phyloP scores from a whole-genome alignment of 2,329 filamentous ascomycete species.

The Neofusicoccum sp. region DNA sequence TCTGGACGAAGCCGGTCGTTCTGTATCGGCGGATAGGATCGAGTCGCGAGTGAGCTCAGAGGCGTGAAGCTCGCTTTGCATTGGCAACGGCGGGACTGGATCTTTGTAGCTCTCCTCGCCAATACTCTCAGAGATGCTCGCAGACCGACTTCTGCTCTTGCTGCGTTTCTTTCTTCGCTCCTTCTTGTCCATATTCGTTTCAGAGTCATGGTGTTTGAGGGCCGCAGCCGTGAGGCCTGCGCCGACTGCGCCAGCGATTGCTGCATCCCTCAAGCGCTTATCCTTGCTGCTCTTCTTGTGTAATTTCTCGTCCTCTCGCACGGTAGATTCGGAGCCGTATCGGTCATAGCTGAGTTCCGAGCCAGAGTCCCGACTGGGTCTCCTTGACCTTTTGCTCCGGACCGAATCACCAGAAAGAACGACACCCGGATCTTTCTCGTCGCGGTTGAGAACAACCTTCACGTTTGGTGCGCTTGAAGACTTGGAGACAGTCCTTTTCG shows the following conservation, averaged over 20 bases:
- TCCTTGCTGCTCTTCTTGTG: slow-evolving; percentile 56
- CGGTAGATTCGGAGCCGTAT: slow-evolving; percentile 29
- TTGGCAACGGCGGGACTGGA: slow-evolving; percentile 76
- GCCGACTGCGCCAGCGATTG: slow-evolving; percentile 53
- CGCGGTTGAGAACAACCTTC: slow-evolving; percentile 59
- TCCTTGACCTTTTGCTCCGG: slow-evolving; percentile 53
- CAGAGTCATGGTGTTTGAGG: slow-evolving; percentile 64
- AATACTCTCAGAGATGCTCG: slow-evolving; percentile 53
- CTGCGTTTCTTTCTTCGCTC: slow-evolving; percentile 48
- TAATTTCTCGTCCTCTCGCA: slow-evolving; percentile 48
- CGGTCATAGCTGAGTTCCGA: slow-evolving; percentile 41
- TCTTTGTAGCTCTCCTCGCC: slow-evolving; percentile 48
- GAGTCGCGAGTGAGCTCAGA: slow-evolving; percentile 88
- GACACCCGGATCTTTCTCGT: slow-evolving; percentile 58
- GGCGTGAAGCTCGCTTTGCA: slow-evolving; percentile 80
- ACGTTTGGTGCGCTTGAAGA: slow-evolving; percentile 62
- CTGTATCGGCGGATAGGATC: slow-evolving; percentile 77
- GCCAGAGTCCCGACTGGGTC: slow-evolving; percentile 52
- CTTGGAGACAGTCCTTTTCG: slow-evolving; percentile 56
- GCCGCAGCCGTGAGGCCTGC: slow-evolving; percentile 62
- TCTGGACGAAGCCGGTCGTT: slow-evolving; percentile 65
- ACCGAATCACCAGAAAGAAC: slow-evolving; percentile 56
- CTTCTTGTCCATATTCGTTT: slow-evolving; percentile 52
- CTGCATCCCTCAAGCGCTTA: slow-evolving; percentile 50
- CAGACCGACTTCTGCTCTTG: slow-evolving; percentile 52